These are phyloP conservation scores for Chromosphaera perkinsii DNA, from an alignment of 208 protist species.

Conservation along the genomic window DNA sequence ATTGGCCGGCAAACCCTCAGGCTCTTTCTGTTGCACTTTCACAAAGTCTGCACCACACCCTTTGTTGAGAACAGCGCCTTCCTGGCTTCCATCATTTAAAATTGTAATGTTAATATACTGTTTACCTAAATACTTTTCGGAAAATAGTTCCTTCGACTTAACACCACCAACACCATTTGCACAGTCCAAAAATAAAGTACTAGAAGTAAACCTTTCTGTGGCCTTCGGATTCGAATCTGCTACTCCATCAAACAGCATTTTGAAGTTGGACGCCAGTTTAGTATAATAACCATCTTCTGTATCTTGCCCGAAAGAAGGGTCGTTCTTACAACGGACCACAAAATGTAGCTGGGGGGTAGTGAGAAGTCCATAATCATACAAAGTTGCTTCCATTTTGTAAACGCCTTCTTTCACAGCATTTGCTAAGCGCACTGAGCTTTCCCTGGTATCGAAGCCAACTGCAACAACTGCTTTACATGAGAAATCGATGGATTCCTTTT, in stretches of 20 bases:
- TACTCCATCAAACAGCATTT: background rate
- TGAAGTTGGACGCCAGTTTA: constrained; percentile 29
- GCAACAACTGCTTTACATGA: background rate
- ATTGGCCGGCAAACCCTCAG: background rate
- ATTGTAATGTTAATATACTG: constrained; percentile 2
- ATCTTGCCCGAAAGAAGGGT: constrained; percentile 17
- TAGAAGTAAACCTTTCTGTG: no score
- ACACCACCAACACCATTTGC: constrained; percentile 75
- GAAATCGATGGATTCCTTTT: background rate
- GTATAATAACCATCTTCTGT: constrained; percentile 35
- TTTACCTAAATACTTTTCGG: background rate
- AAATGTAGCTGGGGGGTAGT: constrained; percentile 42
- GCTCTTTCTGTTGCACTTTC: constrained; percentile 50
- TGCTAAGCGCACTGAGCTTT: background rate
- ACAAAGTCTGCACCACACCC: constrained; percentile 80
- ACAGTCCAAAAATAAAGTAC: constrained; percentile 55
- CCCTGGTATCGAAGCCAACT: background rate
- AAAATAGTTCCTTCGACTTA: constrained; percentile 11
- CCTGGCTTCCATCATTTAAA: constrained; percentile 11
- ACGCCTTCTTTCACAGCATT: constrained; percentile 3
- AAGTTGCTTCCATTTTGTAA: background rate
- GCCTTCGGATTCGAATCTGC: no score
- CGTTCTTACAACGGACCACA: constrained; percentile 21
- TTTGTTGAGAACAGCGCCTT: constrained; percentile 1
- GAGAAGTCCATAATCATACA: constrained; percentile 25